Conservation (phyloP, 352 stramenopile genomes). For the Ochromonadaceae sp. region DNA sequence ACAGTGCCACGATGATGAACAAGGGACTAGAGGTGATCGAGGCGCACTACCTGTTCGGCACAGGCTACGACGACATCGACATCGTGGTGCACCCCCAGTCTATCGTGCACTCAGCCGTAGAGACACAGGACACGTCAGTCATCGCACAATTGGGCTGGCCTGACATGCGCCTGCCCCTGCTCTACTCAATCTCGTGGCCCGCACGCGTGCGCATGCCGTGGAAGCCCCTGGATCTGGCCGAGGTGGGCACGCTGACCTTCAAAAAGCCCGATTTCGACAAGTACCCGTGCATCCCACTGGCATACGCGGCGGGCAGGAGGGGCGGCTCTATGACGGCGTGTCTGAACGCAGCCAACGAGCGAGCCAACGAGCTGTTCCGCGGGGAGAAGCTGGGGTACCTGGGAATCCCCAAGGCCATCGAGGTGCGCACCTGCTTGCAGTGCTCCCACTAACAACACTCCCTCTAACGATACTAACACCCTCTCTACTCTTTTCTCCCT, state of each 20-base stretch:
- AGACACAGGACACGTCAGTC: slow-evolving; percentile 60
- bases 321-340: slow-evolving; percentile 61
- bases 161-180: slow-evolving; percentile 59
- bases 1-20: slow-evolving; percentile 70
- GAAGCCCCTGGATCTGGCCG: slow-evolving; percentile 27
- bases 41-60: slow-evolving; percentile 62
- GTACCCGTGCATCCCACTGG: slow-evolving; percentile 56
- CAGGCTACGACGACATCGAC: slow-evolving; percentile 47
- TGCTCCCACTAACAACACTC: background rate
- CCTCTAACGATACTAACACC: background rate
- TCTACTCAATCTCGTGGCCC: slow-evolving; percentile 62
- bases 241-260: slow-evolving; percentile 42
- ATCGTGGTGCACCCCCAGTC: slow-evolving; percentile 47
- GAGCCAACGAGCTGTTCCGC: slow-evolving; percentile 56
- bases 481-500: background rate
- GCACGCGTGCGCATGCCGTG: slow-evolving; percentile 57
- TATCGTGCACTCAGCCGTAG: slow-evolving; percentile 64
- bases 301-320: slow-evolving; percentile 47
- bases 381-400: slow-evolving; percentile 47
- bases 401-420: slow-evolving; percentile 50
- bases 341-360: slow-evolving; percentile 63
- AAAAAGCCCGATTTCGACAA: slow-evolving; percentile 50
- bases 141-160: slow-evolving; percentile 63
- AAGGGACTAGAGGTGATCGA: slow-evolving; percentile 63
- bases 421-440: too few relatives aligned